phyloP scores from a whole-genome alignment of 2,329 filamentous ascomycete species.

The Cladophialophora carrionii region DNA sequence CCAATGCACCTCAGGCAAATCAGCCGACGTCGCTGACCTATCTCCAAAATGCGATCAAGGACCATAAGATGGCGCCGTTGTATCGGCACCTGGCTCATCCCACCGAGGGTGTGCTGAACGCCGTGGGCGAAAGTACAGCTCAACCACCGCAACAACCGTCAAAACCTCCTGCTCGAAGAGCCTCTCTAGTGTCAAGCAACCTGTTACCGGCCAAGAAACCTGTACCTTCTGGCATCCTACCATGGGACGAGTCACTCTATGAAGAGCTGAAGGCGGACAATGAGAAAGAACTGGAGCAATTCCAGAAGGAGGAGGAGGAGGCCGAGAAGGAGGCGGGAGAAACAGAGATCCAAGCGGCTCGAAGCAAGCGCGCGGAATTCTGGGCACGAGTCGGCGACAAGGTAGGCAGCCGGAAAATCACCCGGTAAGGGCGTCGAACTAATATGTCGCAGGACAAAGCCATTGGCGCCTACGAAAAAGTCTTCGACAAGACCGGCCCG shows the following conservation, averaged over 20 bases:
- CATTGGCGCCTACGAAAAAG: conserved; percentile 84
- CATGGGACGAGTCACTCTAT: conserved; percentile 92
- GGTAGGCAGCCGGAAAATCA: conserved; percentile 55
- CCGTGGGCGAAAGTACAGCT: conserved; percentile 65
- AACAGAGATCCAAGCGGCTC: conserved; percentile 88
- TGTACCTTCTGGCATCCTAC: conserved; percentile 67
- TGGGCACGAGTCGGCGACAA: conserved; percentile 96
- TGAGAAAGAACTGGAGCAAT: conserved; percentile 72
- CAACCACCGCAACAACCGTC: conserved; percentile 51
- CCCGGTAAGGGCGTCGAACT: not conserved
- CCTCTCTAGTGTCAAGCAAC: conserved; percentile 67
- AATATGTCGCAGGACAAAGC: conserved; percentile 74
- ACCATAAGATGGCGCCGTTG: conserved; percentile 69
- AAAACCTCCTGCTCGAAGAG: conserved; percentile 57
- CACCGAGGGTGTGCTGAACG: conserved; percentile 76
- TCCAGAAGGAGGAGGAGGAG: conserved; percentile 88
- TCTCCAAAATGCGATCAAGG: conserved; percentile 65
- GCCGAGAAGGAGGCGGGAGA: conserved; percentile 95
- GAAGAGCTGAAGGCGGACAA: conserved; percentile 75
- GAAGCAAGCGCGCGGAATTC: conserved; percentile 93
- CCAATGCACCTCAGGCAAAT: conserved; percentile 60
- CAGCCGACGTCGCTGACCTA: conserved; percentile 61
- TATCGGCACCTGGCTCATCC: conserved; percentile 69
- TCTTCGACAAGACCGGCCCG: conserved; percentile 96
- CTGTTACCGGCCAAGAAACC: conserved; percentile 71